Conservation (phyloP, 164 flowering plant species). For the Chimonanthus praecox region DNA sequence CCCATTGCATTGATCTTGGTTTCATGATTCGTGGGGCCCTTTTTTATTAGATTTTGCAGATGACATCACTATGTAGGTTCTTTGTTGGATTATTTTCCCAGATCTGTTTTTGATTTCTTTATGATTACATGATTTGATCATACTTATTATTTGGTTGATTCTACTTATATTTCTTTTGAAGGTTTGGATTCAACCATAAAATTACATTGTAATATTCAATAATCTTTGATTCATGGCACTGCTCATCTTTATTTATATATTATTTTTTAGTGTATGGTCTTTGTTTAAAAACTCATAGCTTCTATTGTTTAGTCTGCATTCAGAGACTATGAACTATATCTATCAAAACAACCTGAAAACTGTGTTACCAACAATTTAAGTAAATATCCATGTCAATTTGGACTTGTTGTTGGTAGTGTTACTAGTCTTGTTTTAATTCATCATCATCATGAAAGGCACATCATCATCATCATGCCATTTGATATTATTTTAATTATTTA, state of each 20-base stretch:
- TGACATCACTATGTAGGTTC: too few relatives aligned
- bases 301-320: not conserved
- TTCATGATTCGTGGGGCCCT: too few relatives aligned
- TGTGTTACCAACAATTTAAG: not conserved
- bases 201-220: not conserved
- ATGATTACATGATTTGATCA: too few relatives aligned
- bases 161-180: too few relatives aligned
- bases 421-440: not conserved
- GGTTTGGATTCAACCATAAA: not conserved
- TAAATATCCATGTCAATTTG: not conserved
- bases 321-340: not conserved
- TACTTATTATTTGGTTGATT: too few relatives aligned
- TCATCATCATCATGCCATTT: too few relatives aligned
- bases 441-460: too few relatives aligned
- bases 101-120: too few relatives aligned
- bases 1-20: too few relatives aligned
- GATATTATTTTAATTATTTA: conserved; percentile 1
- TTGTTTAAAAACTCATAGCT: not conserved
- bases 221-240: not conserved
- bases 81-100: too few relatives aligned
- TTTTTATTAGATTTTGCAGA: too few relatives aligned
- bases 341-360: conserved; percentile 1
- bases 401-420: not conserved
- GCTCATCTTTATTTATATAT: not conserved
- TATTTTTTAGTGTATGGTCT: not conserved